Percentiles rank a stretch among this genome's conserved stretches.
Evolutionary conservation across 2,329 filamentous ascomycete genomes (phyloP).

Genomic region (Botrytis sinoallii): DNA sequence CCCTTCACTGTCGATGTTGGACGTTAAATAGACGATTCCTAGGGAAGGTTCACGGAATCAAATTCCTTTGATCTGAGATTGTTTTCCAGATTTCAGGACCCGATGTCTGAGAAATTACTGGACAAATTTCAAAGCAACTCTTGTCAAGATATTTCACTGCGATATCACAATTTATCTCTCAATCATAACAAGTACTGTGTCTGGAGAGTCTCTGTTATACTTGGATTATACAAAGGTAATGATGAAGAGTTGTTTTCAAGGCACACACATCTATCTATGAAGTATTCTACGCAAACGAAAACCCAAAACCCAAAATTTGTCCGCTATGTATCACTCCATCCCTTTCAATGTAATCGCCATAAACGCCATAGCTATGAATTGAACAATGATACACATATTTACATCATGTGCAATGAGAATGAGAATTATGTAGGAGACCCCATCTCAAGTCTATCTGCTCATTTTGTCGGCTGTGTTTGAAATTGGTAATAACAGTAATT

Average conservation of each 20-base stretch:
- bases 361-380: slow-evolving; percentile 5
- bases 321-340: no score
- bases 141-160: background rate
- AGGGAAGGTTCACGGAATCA: background rate
- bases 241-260: background rate
- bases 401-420: background rate
- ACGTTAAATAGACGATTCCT: background rate
- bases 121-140: background rate
- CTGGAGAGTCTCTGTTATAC: background rate
- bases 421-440: background rate
- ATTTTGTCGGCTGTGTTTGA: background rate
- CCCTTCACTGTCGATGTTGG: background rate
- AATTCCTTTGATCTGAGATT: background rate
- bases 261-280: background rate
- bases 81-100: background rate
- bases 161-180: background rate
- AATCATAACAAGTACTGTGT: background rate
- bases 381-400: background rate
- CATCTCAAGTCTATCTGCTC: background rate
- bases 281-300: background rate
- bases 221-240: background rate
- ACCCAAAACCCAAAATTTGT: background rate
- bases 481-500: background rate
- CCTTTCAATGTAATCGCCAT: background rate
- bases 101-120: background rate